Base-by-base conservation (phyloP, 352 stramenopile species). In the Thalassiosira mediterranea region DNA sequence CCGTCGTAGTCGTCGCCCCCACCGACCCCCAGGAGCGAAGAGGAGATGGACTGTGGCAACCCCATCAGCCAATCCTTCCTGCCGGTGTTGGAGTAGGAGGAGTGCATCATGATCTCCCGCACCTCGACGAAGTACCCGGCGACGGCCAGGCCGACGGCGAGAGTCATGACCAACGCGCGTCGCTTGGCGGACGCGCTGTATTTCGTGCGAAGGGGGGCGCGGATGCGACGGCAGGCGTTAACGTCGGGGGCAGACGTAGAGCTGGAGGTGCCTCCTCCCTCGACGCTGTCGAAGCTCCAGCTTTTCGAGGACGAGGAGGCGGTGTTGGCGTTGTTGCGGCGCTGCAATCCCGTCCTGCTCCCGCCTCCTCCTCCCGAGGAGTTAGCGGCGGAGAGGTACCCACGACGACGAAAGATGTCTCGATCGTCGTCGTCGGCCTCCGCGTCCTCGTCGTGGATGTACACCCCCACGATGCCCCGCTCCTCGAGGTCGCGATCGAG, bases 51-150 rank as follows among this genome's bases (percentile, higher is more conserved):
- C 46, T 46, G 11, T 5, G 65, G 65, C 15, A 82, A 42, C 47
- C 56, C 71, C 17, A 57, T 63, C 4, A 78, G 44, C 67, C 67
- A 75, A 0, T 74, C 54, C 17, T 23, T 63, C 21, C 56, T 53
- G 15, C 28, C 46, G 1, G 29, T 17, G 52, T 25, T 51, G 11
- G 13, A 25, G 26, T 3, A 25, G 54, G 19, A 32, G 17, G 48
- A 67, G 38, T 23, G 38, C 40, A 64, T 58, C 53, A 74, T 66
- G 21, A 71, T 49, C 21, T 54, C 31, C 8, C 32, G 48, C 26
- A 71, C 42, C 25, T 75, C 67, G 13, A 70, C 25, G 51, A 76
- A 72, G 40, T 74, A 77, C 31, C 74, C 74, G 0, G 67, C 15
- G 29, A 71, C 25, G n/a, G 62, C 47, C 25, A 83, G 46, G n/a